Conservation (phyloP, 495 filamentous ascomycete species). For the Rhizodiscina lignyota region DNA sequence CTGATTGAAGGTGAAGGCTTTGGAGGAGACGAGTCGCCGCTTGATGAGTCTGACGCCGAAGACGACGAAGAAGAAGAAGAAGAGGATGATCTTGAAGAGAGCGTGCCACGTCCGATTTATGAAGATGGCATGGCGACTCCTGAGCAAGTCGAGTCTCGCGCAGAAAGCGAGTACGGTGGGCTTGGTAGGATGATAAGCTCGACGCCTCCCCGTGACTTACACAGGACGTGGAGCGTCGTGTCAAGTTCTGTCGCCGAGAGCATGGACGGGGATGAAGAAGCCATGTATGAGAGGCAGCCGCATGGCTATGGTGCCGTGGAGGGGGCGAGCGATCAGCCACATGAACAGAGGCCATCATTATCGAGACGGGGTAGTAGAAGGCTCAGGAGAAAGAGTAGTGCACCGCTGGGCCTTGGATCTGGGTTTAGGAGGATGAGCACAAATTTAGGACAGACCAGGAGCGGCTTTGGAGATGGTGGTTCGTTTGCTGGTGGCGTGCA, state of each 20-base stretch:
- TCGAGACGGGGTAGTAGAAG: slow-evolving; percentile 1
- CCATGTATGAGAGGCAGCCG: background rate
- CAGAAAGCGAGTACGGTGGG: slow-evolving; percentile 7
- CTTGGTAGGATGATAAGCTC: background rate
- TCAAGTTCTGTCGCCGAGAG: slow-evolving; percentile 23
- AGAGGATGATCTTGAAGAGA: slow-evolving; percentile 3
- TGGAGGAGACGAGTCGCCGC: slow-evolving; percentile 26
- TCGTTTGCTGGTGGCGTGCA: too few species aligned
- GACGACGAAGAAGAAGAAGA: slow-evolving; percentile 6
- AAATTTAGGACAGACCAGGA: slow-evolving; percentile 10
- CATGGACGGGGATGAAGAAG: slow-evolving; percentile 1
- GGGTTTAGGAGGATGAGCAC: slow-evolving; percentile 13
- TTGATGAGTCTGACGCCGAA: slow-evolving; percentile 11
- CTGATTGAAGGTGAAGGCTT: slow-evolving; percentile 66
- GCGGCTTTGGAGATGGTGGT: slow-evolving; percentile 4
- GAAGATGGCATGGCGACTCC: too few species aligned
- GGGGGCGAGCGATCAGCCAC: background rate
- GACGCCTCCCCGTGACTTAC: slow-evolving; percentile 1
- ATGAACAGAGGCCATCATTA: background rate
- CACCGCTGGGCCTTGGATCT: slow-evolving; percentile 13
- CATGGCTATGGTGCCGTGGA: too few species aligned
- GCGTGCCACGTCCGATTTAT: background rate
- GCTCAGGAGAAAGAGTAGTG: slow-evolving; percentile 7
- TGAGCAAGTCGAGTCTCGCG: background rate
- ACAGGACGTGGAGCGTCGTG: slow-evolving; percentile 50